Percentiles rank a stretch among this genome's conserved stretches.
phyloP scores from a whole-genome alignment of 495 filamentous ascomycete species.

The Penicillium mononematosum region DNA sequence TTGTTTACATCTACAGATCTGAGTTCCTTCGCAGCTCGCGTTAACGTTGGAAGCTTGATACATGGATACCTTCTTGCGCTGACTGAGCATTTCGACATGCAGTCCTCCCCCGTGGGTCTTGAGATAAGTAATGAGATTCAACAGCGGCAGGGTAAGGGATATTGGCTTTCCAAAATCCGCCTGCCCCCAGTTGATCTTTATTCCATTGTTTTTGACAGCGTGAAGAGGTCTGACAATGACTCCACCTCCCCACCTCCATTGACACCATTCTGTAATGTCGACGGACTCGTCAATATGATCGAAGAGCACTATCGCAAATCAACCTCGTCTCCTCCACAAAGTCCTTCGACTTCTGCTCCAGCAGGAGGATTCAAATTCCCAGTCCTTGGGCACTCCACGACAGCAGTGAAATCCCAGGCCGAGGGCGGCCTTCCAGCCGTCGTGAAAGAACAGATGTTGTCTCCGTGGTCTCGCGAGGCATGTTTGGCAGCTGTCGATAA shows the following conservation, averaged over 20 bases:
- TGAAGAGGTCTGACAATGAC: conserved; percentile 18
- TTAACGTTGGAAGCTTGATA: conserved; percentile 77
- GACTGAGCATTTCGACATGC: conserved; percentile 74
- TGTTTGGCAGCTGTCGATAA: conserved; percentile 66
- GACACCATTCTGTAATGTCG: conserved; percentile 45
- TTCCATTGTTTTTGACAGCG: conserved; percentile 36
- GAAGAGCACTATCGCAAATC: conserved; percentile 63
- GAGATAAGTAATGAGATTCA: conserved; percentile 74
- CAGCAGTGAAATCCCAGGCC: conserved; percentile 26
- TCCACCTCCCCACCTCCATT: conserved; percentile 16
- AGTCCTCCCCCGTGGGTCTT: conserved; percentile 60
- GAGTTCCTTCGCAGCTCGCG: conserved; percentile 55
- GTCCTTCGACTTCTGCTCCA: conserved; percentile 71
- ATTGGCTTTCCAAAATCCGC: conserved; percentile 71
- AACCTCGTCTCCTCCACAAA: conserved; percentile 59
- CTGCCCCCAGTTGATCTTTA: conserved; percentile 54
- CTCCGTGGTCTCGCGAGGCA: conserved; percentile 73
- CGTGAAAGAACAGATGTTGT: conserved; percentile 69
- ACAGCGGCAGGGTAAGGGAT: conserved; percentile 62
- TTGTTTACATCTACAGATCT: conserved; percentile 60
- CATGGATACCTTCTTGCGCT: conserved; percentile 84
- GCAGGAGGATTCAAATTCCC: conserved; percentile 62
- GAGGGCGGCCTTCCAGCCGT: conserved; percentile 36
- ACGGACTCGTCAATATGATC: conserved; percentile 66
- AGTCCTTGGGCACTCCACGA: conserved; percentile 44